Percentiles rank a stretch among this genome's conserved stretches.
phyloP scores from a whole-genome alignment of 108 stramenopile genomes.

The Aurantiochytrium sp. region DNA sequence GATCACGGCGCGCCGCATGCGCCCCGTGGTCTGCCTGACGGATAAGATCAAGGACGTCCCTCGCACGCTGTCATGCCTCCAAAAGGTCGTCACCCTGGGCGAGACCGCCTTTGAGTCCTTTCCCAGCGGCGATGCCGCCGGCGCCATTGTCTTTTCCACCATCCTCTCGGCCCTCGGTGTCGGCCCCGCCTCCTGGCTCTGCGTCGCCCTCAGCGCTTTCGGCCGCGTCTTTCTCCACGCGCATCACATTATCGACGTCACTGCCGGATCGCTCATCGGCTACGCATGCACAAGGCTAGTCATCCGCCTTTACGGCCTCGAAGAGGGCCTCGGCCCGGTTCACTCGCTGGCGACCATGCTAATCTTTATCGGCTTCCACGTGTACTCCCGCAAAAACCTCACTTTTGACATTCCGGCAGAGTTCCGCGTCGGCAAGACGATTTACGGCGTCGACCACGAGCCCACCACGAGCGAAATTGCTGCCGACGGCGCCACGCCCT shows the following conservation, averaged over 20 bases:
- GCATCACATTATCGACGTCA: background rate
- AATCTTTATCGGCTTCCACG: background rate
- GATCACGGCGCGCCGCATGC: constrained; percentile 1
- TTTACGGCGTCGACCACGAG: background rate
- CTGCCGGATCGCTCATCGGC: background rate
- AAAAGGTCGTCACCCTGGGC: background rate
- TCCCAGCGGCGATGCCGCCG: constrained; percentile 8
- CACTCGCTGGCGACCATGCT: background rate
- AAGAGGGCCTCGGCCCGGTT: background rate
- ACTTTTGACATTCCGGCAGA: constrained; percentile 7
- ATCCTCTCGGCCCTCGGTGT: background rate
- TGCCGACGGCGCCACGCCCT: background rate
- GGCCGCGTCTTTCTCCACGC: constrained; percentile 1
- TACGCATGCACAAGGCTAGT: background rate
- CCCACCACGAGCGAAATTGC: background rate
- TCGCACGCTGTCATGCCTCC: background rate
- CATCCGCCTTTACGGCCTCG: background rate
- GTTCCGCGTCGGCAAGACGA: background rate
- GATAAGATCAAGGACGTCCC: background rate
- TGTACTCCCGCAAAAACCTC: background rate
- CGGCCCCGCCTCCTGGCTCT: background rate
- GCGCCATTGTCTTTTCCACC: background rate
- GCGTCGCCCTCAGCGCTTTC: background rate
- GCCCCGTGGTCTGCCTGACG: background rate
- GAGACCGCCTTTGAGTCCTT: constrained; percentile 18